phyloP scores from a whole-genome alignment of 1,284 basidiomycete genomes.

The Tylopilus sp. region DNA sequence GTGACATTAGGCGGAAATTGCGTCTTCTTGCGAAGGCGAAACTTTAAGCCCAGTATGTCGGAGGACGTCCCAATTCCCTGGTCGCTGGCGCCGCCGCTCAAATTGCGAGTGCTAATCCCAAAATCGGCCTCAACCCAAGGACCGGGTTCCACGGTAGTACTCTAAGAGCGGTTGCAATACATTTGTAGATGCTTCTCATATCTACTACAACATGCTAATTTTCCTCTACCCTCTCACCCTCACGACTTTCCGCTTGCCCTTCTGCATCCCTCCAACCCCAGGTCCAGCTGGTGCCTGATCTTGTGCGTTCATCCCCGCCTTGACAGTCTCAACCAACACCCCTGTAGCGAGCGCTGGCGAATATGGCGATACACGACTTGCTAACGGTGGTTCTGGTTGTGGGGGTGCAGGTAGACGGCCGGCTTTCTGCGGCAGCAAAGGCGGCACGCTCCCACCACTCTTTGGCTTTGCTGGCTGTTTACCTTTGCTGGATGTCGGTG shows the following conservation, averaged over 20 bases:
- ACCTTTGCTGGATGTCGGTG: constrained; percentile 39
- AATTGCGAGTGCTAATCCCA: too few relatives aligned
- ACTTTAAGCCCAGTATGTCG: background rate
- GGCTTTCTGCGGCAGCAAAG: constrained; percentile 28
- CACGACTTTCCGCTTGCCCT: constrained; percentile 79
- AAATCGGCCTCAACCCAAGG: too few relatives aligned
- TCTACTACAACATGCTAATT: constrained; percentile 22
- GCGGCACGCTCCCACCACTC: constrained; percentile 26
- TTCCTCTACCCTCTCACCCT: constrained; percentile 57
- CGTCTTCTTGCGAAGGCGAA: background rate
- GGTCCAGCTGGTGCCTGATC: constrained; percentile 42
- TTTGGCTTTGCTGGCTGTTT: constrained; percentile 46
- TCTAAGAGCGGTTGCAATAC: too few relatives aligned
- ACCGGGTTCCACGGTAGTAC: too few relatives aligned
- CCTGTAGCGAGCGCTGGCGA: constrained; percentile 74
- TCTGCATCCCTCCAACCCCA: constrained; percentile 47
- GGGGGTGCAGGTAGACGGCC: constrained; percentile 49
- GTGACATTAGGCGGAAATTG: background rate
- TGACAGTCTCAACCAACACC: constrained; percentile 72
- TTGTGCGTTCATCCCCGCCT: constrained; percentile 73
- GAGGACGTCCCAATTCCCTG: too few relatives aligned
- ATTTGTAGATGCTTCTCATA: constrained; percentile 23
- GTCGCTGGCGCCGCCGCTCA: too few relatives aligned
- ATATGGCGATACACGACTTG: constrained; percentile 56
- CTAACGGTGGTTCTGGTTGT: constrained; percentile 52